Evolutionary conservation across 2,329 filamentous ascomycete species (phyloP).

Genomic region (Coniochaeta prunicola): DNA sequence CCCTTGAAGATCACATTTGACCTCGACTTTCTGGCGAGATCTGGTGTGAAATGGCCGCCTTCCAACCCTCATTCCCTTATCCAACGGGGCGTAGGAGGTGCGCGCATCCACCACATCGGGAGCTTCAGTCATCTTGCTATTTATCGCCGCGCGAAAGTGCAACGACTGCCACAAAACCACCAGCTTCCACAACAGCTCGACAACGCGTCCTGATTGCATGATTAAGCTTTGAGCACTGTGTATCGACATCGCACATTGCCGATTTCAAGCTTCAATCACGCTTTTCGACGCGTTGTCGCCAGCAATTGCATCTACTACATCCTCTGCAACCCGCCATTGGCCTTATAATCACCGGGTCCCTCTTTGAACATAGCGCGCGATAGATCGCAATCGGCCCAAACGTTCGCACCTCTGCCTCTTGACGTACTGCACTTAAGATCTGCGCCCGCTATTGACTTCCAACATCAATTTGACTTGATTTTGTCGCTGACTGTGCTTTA

Average conservation of each 20-base stretch:
- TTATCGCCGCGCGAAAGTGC: neutral
- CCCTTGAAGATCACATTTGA: neutral
- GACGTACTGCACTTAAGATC: neutral
- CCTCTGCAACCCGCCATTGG: too few relatives aligned
- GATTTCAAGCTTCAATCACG: constrained; percentile 27
- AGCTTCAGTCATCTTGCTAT: neutral
- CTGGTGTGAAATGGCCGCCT: neutral
- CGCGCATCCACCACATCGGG: neutral
- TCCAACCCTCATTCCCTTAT: neutral
- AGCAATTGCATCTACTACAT: constrained; percentile 33
- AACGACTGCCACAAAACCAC: neutral
- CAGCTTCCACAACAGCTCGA: constrained; percentile 9
- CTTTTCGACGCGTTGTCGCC: constrained; percentile 20
- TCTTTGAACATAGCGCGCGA: neutral
- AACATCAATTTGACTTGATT: neutral
- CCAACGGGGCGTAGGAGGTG: neutral
- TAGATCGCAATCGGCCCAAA: neutral
- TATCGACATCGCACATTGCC: constrained; percentile 14
- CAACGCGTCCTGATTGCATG: constrained; percentile 1
- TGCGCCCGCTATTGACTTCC: too few relatives aligned
- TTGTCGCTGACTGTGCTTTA: neutral
- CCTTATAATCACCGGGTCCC: neutral
- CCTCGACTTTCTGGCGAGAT: neutral
- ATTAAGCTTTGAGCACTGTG: constrained; percentile 24
- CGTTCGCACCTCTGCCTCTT: neutral